Base-by-base conservation (phyloP, 345 rosid genomes). In the Fremontodendron californicum region DNA sequence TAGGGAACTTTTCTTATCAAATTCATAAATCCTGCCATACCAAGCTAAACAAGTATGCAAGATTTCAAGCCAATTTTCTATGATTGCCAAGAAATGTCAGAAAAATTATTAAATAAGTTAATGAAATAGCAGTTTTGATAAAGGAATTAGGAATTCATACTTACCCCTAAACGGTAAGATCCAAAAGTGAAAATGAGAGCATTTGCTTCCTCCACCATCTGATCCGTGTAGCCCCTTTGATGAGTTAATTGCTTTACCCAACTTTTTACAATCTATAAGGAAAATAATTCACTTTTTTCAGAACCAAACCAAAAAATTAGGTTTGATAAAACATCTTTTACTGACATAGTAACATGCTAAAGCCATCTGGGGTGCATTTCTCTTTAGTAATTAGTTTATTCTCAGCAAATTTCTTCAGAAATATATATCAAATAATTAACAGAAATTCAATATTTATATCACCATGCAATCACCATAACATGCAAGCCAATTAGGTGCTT, bases 161-260 rank as follows among this genome's bases (percentile, higher is more conserved):
- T 75, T 89, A 95, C 99, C 80, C 99, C 99, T 65, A 95, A 92
- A 3, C 93, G 81, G 78, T 93, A 95, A 81, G 99, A 95, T 37
- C 99, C 99, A 82, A 95, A 93, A 75, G 99, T 95, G 68, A 90
- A 92, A 81, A 95, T 88, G n/a, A 92, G 84, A 58, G 96, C 97
- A 90, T 92, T 95, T 8, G 98, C 98, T 77, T 93, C 95, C 73
- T 95, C 98, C 80, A 93, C 96, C 94, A 89, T 90, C 79, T 93
- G 96, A 80, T 95, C 97, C 0, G 94, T 84, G 78, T 89, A 93
- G 9, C 98, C 96, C 76, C 88, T 88, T 46, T 87, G 75, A 37
- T 84, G 85, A 8, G 98, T 90, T 19, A 92, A 76, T 71, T 89
- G 92, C 82, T 87, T 95, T 67, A 92, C 97, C 99, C 99, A 95